Evolutionary conservation across 345 rosid species (phyloP).

Genomic region (Firmiana major): DNA sequence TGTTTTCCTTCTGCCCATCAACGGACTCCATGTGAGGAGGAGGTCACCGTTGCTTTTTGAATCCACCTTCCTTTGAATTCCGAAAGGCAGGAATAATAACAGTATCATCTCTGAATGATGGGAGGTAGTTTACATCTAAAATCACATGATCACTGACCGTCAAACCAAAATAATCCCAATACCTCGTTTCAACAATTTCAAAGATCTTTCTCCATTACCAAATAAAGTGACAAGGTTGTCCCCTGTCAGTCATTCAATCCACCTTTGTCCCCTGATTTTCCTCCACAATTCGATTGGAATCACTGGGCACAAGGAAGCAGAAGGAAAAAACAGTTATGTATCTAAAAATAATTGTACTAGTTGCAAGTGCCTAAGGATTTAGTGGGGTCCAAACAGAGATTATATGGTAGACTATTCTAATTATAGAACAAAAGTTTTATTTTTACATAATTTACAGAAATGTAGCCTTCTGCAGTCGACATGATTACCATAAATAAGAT

Average conservation of each 20-base stretch:
- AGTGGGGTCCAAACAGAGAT: background rate
- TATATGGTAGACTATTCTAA: background rate
- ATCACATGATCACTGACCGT: slow-evolving; percentile 62
- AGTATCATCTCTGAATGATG: slow-evolving; percentile 82
- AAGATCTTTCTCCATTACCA: too few relatives aligned
- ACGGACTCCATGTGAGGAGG: too few relatives aligned
- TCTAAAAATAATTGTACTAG: background rate
- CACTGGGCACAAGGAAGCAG: background rate
- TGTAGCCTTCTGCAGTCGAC: background rate
- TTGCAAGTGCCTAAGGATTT: background rate
- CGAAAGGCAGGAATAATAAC: slow-evolving; percentile 78
- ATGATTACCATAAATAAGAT: background rate
- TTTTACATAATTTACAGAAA: background rate
- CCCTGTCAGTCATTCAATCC: background rate
- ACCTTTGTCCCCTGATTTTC: background rate
- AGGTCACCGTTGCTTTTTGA: too few relatives aligned
- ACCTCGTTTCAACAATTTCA: too few relatives aligned
- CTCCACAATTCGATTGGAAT: background rate
- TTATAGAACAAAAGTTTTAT: background rate
- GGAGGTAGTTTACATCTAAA: slow-evolving; percentile 86
- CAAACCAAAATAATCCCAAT: background rate
- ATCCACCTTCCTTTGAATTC: slow-evolving; percentile 34
- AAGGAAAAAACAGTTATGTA: too few relatives aligned
- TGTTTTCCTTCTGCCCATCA: too few relatives aligned
- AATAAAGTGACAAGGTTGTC: background rate